Evolutionary conservation across 345 rosid species (phyloP), one percentile per base, ranked within the genome.

Genomic region (Salix purpurea): DNA sequence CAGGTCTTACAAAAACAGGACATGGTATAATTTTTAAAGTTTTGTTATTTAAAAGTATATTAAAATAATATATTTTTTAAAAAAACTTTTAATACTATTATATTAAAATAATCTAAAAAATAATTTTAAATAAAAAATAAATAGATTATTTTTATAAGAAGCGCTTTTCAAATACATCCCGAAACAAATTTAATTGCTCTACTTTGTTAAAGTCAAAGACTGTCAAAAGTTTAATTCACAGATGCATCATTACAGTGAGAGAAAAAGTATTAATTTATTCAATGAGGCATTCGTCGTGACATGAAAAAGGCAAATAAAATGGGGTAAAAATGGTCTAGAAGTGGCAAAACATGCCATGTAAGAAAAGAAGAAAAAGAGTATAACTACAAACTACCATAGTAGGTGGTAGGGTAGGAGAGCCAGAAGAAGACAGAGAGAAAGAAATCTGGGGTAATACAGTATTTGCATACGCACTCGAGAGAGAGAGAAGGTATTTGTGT

Each of bases 401-500:
- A 46, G 71, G n/a, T 62, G 37, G 75, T 70, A 44, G 24, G 42
- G 9, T 10, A 18, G n/a, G 44, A 14, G n/a, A 12, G 14, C 19
- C 32, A 65, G 67, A 24, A 8, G 11, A 13, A 2, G 65, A 11
- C 6, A 2, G 23, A 70, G 50, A 56, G n/a, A 34, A 11, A 64
- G 54, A 54, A 72, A 72, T 52, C 81, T 28, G 77, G 74, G 77
- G 82, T 23, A 70, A 69, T 64, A 50, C 65, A 36, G 70, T 69
- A 79, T 73, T 13, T 68, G 68, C 69, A 58, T 78, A 67, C 73
- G 77, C 60, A 30, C 65, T 21, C 39, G 7, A 56, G 19, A 36
- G 21, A 60, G 56, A 67, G 21, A 44, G 36, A 16, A 15, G 16
- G 13, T 9, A 13, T 61, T 23, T 19, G 67, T 39, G 58, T 3